phyloP scores from a whole-genome alignment of 164 flowering plant species.

The Vitis rupestris region DNA sequence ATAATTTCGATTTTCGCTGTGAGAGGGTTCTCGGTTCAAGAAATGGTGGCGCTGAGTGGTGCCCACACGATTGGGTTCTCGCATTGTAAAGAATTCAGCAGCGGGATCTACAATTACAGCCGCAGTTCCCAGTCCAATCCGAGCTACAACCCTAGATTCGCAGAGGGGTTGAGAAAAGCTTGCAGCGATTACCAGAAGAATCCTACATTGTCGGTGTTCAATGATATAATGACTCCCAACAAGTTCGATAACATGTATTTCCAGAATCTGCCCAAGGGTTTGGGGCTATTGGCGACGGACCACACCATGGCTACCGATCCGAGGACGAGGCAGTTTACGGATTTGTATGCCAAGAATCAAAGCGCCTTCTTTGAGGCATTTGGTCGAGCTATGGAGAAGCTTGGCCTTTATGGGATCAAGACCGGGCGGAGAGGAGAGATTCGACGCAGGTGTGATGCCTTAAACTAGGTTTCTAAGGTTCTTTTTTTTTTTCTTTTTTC shows the following conservation, averaged over 20 bases:
- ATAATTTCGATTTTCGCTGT: constrained; percentile 36
- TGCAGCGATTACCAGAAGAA: constrained; percentile 43
- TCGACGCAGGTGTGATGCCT: constrained; percentile 45
- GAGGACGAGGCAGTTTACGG: constrained; percentile 44
- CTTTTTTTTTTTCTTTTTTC: too few species aligned
- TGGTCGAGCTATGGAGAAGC: constrained; percentile 62
- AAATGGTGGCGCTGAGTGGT: constrained; percentile 74
- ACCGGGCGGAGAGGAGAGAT: constrained; percentile 48
- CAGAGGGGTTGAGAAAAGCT: constrained; percentile 35
- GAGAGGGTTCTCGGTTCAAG: constrained; percentile 40
- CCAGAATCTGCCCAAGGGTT: constrained; percentile 56
- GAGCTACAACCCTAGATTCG: constrained; percentile 45
- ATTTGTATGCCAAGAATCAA: constrained; percentile 45
- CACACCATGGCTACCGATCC: constrained; percentile 40
- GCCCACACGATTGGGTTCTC: constrained; percentile 83
- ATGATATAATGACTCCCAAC: constrained; percentile 68
- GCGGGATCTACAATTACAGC: constrained; percentile 43
- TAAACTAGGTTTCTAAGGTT: constrained; percentile 23
- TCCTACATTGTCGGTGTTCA: constrained; percentile 62
- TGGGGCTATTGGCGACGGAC: constrained; percentile 64
- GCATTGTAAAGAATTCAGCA: constrained; percentile 65
- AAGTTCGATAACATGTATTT: constrained; percentile 69
- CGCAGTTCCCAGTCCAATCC: constrained; percentile 28
- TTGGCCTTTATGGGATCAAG: constrained; percentile 42
- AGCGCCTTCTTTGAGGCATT: constrained; percentile 53